Conservation (phyloP, 257 asterid genomes). For the Penstemon davidsonii region DNA sequence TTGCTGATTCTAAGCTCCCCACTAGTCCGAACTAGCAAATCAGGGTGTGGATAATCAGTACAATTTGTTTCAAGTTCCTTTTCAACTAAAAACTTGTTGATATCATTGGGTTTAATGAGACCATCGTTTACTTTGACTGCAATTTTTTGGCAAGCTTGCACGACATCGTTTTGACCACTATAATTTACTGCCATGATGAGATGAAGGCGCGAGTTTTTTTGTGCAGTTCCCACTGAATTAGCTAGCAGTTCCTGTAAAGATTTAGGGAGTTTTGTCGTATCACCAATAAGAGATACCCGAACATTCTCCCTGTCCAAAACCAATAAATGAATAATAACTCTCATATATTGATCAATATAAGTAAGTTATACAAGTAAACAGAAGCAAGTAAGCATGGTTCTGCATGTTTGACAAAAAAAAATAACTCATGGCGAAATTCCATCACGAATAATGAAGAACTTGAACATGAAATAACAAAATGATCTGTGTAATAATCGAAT, state of each 20-base stretch:
- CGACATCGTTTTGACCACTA: conserved; percentile 41
- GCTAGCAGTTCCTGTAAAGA: conserved; percentile 34
- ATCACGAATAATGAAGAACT: too few relatives aligned
- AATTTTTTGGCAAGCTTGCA: conserved; percentile 46
- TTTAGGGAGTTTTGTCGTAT: conserved; percentile 47
- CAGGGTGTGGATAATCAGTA: conserved; percentile 49
- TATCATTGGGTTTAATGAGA: conserved; percentile 46
- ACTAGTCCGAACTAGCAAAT: conserved; percentile 64
- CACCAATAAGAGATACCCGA: conserved; percentile 58
- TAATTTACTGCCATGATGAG: conserved; percentile 43
- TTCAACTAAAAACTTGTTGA: conserved; percentile 40
- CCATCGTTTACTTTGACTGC: conserved; percentile 60
- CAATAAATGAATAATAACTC: neutral
- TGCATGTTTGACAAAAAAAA: too few relatives aligned
- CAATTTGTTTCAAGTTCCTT: conserved; percentile 56
- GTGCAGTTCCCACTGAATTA: conserved; percentile 28
- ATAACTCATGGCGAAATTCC: too few relatives aligned
- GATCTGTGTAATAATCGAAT: too few relatives aligned
- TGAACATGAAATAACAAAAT: too few relatives aligned
- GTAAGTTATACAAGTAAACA: neutral
- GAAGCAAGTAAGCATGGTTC: neutral
- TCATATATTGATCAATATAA: too few relatives aligned
- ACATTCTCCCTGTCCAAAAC: conserved; percentile 44
- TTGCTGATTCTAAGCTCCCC: conserved; percentile 71
- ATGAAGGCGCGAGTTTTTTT: conserved; percentile 40